A percentile compares a stretch with the other conserved stretches of the same genome.
Evolutionary conservation across 1,284 basidiomycete species (phyloP).

Genomic region (Leccinum idahoense): DNA sequence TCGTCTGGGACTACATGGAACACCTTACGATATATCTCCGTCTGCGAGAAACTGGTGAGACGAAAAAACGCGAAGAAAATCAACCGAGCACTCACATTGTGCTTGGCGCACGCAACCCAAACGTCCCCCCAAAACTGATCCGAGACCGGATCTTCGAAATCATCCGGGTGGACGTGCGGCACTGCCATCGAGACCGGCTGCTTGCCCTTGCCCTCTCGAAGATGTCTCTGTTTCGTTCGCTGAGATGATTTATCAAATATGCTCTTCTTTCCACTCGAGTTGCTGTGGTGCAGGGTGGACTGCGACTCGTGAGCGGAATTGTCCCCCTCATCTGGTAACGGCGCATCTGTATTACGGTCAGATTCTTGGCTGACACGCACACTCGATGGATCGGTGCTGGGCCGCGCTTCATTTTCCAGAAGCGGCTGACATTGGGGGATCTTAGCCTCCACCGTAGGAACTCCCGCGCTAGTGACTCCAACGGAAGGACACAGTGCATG

Average conservation of each 20-base stretch:
- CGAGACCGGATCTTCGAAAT: slow-evolving; percentile 83
- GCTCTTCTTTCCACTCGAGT: slow-evolving; percentile 46
- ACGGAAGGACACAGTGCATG: slow-evolving; percentile 49
- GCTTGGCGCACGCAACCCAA: slow-evolving; percentile 80
- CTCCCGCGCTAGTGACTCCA: slow-evolving; percentile 61
- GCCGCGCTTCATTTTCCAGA: slow-evolving; percentile 33
- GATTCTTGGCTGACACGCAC: slow-evolving; percentile 12
- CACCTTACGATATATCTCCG: slow-evolving; percentile 89
- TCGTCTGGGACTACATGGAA: slow-evolving; percentile 93
- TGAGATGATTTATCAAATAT: slow-evolving; percentile 46
- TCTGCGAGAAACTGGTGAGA: slow-evolving; percentile 43
- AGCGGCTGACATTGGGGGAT: slow-evolving; percentile 40
- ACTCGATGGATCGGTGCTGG: slow-evolving; percentile 26
- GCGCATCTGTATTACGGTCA: slow-evolving; percentile 14
- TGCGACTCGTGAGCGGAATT: slow-evolving; percentile 43
- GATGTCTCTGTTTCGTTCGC: slow-evolving; percentile 57
- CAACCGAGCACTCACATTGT: slow-evolving; percentile 61
- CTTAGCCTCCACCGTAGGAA: slow-evolving; percentile 74
- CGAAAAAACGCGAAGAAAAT: slow-evolving; percentile 7
- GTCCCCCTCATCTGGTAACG: slow-evolving; percentile 34
- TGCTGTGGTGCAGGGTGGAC: slow-evolving; percentile 38
- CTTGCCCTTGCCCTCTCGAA: slow-evolving; percentile 46
- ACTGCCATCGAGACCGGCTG: slow-evolving; percentile 59
- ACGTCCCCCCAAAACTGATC: slow-evolving; percentile 85
- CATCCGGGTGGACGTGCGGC: slow-evolving; percentile 70